Percentiles rank a stretch among this genome's conserved stretches.
Evolutionary conservation across 305 asterid genomes (phyloP).

Genomic region (Fraxinus ornus): DNA sequence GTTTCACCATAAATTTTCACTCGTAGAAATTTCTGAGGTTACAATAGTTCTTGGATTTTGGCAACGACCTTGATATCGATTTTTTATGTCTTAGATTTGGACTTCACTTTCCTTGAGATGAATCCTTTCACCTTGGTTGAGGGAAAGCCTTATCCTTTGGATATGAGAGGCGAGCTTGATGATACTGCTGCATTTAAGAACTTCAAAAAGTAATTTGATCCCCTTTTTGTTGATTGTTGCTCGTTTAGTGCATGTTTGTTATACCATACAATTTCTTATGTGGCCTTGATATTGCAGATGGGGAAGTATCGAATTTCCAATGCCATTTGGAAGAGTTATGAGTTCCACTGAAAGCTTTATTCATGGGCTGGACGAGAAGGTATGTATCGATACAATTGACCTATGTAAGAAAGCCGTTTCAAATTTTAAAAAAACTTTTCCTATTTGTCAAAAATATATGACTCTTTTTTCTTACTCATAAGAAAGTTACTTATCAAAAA

Average conservation of each 20-base stretch:
- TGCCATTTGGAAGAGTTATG: slow-evolving; percentile 95
- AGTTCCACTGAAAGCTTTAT: slow-evolving; percentile 75
- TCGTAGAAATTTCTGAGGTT: background rate
- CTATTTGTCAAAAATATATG: background rate
- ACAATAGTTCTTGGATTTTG: slow-evolving; percentile 16
- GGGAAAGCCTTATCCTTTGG: slow-evolving; percentile 86
- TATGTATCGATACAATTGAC: slow-evolving; percentile 13
- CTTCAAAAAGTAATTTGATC: slow-evolving; percentile 64
- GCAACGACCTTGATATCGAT: background rate
- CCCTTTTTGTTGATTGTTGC: background rate
- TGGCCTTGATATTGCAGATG: slow-evolving; percentile 50
- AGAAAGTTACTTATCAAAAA: background rate
- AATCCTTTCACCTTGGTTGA: slow-evolving; percentile 83
- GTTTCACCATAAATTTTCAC: background rate
- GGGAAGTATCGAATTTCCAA: slow-evolving; percentile 82
- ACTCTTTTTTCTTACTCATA: background rate
- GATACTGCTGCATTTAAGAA: slow-evolving; percentile 93
- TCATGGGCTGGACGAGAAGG: slow-evolving; percentile 91
- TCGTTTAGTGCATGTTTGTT: background rate
- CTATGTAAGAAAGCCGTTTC: background rate
- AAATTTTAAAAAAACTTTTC: background rate
- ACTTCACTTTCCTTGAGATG: slow-evolving; percentile 92
- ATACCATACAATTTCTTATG: slow-evolving; percentile 7
- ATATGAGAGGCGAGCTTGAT: slow-evolving; percentile 96
- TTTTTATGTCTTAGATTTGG: slow-evolving; percentile 55